Conservation (phyloP, 2,329 filamentous ascomycete species). For the Sporothrix variecibatus region DNA sequence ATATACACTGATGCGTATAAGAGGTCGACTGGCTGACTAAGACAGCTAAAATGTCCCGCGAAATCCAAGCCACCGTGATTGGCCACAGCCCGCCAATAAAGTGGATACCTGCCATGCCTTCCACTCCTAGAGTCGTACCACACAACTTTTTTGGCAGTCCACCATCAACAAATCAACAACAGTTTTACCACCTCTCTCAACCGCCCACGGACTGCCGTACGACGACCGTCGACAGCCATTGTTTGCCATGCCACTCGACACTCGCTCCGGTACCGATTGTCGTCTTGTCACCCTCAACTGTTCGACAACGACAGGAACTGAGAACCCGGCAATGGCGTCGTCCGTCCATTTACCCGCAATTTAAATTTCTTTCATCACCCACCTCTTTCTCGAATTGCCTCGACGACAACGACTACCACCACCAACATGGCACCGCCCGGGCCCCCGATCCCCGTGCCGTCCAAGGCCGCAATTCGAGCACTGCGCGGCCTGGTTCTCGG, state of each 20-base stretch:
- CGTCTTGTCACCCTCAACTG: not conserved
- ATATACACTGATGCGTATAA: not conserved
- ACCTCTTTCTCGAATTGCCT: not conserved
- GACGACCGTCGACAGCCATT: slow-evolving; percentile 7
- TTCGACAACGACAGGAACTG: not conserved
- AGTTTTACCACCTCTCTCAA: not conserved
- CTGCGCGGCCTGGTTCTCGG: slow-evolving; percentile 48
- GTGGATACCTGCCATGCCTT: slow-evolving; percentile 10
- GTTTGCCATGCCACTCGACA: not conserved
- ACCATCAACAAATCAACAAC: not conserved
- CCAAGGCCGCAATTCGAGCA: slow-evolving; percentile 48
- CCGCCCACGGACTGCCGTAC: slow-evolving; percentile 9
- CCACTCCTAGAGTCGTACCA: slow-evolving; percentile 22
- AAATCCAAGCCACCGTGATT: slow-evolving; percentile 7
- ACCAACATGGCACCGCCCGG: slow-evolving; percentile 34
- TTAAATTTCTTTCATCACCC: not conserved
- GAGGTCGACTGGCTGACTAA: not conserved
- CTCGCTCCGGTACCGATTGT: too few relatives aligned
- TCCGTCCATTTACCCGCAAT: slow-evolving; percentile 1
- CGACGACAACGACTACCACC: not conserved
- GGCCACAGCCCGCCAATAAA: not conserved
- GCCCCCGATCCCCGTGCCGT: slow-evolving; percentile 46
- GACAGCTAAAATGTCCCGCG: not conserved
- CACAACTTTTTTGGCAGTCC: slow-evolving; percentile 21
- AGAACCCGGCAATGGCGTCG: slow-evolving; percentile 9